These are phyloP conservation scores for Kodamaea nitidulidarum DNA, from an alignment of 805 yeast species.

Conservation along the genomic window DNA sequence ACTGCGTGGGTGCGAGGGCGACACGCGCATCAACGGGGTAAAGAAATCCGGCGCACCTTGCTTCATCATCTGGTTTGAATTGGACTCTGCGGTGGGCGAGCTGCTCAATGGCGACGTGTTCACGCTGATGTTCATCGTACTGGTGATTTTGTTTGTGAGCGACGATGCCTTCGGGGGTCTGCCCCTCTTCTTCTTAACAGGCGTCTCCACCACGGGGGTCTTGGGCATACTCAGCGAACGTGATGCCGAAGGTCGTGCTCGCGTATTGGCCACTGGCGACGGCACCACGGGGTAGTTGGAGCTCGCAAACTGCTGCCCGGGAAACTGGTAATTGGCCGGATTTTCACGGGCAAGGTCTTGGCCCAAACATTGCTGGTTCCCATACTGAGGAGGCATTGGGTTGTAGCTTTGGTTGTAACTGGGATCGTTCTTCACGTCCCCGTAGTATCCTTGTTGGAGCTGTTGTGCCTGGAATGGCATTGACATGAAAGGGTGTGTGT, in stretches of 20 bases:
- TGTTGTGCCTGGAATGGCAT: too few species aligned
- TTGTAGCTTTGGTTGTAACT: too few species aligned
- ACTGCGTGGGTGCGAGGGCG: conserved; percentile 20
- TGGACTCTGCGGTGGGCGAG: conserved; percentile 38
- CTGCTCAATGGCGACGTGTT: conserved; percentile 34
- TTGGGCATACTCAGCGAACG: background rate
- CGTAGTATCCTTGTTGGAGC: background rate
- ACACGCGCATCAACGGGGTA: conserved; percentile 43
- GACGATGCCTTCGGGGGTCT: conserved; percentile 44
- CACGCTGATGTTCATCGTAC: conserved; percentile 39
- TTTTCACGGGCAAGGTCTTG: too few species aligned
- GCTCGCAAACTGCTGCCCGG: too few species aligned
- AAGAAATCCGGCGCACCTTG: conserved; percentile 41
- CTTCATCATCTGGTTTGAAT: conserved; percentile 34
- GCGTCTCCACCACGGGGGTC: conserved; percentile 9
- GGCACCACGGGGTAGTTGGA: background rate
- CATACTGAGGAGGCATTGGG: too few species aligned
- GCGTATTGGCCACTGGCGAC: background rate
- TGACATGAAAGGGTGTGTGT: too few species aligned
- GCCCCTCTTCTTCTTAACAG: conserved; percentile 40
- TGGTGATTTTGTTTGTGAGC: conserved; percentile 33
- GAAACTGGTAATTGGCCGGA: too few species aligned
- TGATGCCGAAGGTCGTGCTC: background rate
- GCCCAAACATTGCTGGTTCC: too few species aligned
- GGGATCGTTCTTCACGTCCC: too few species aligned